Evolutionary conservation across 2,329 filamentous ascomycete genomes (phyloP).

Genomic region (Aspergillus aculeatus): DNA sequence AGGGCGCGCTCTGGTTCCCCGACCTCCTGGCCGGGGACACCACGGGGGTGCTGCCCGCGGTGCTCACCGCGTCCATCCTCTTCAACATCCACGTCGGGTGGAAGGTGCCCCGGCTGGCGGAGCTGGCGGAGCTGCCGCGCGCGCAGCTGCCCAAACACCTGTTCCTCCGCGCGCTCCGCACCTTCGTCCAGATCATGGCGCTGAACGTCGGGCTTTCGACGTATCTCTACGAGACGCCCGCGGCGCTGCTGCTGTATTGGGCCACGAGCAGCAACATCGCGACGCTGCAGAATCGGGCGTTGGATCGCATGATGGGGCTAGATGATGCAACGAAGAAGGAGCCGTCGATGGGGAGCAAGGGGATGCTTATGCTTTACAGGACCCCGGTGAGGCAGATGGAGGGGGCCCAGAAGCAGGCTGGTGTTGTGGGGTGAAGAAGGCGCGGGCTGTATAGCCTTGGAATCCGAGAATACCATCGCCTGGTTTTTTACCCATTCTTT

Average conservation of each 20-base stretch:
- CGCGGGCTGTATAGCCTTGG: too few species aligned
- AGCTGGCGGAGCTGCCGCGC: conserved; percentile 28
- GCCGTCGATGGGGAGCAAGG: conserved; percentile 32
- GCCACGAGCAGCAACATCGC: conserved; percentile 46
- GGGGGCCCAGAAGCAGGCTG: neutral
- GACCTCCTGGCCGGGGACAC: conserved; percentile 57
- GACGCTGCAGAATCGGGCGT: conserved; percentile 39
- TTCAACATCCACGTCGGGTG: conserved; percentile 44
- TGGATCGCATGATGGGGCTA: conserved; percentile 39
- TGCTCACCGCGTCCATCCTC: conserved; percentile 51
- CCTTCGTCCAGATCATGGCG: conserved; percentile 38
- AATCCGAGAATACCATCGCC: too few species aligned
- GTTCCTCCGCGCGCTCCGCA: conserved; percentile 28
- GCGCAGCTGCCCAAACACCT: conserved; percentile 25
- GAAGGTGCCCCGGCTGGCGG: conserved; percentile 20
- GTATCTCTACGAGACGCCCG: conserved; percentile 39
- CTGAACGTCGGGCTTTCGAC: conserved; percentile 38
- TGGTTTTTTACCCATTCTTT: too few species aligned
- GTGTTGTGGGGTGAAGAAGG: neutral
- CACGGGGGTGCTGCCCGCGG: conserved; percentile 48
- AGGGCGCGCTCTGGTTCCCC: conserved; percentile 62
- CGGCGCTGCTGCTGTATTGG: conserved; percentile 52
- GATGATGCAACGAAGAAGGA: conserved; percentile 26
- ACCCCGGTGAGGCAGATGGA: neutral
- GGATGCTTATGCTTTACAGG: conserved; percentile 28